These are phyloP conservation scores for Beverwykella pulmonaria DNA, from an alignment of 495 filamentous ascomycete genomes.

Conservation along the genomic window DNA sequence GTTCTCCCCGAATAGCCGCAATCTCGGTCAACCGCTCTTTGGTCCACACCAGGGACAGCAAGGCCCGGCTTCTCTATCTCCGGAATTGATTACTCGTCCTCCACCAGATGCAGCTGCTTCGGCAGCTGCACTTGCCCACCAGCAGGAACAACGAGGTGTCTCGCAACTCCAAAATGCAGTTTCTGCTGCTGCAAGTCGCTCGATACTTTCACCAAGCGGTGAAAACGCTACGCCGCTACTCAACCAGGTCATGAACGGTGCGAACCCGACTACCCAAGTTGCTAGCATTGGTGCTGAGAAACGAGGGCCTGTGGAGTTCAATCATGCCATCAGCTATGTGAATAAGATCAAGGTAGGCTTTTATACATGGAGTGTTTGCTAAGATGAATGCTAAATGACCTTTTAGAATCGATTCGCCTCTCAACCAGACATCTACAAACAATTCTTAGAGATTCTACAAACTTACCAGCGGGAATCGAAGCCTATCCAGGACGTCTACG, in stretches of 20 bases:
- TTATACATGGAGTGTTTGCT: not conserved
- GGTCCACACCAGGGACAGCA: conserved; percentile 35
- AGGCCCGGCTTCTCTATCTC: conserved; percentile 44
- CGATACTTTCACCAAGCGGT: conserved; percentile 37
- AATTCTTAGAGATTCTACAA: conserved; percentile 97
- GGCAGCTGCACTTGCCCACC: conserved; percentile 61
- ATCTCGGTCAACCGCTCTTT: conserved; percentile 41
- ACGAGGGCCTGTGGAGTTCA: conserved; percentile 95
- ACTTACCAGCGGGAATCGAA: conserved; percentile 98
- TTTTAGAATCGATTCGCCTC: conserved; percentile 84
- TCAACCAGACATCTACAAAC: conserved; percentile 98
- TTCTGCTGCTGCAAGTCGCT: conserved; percentile 58
- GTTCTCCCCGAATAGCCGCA: conserved; percentile 44
- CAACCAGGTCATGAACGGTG: conserved; percentile 45
- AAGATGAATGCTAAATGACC: not conserved
- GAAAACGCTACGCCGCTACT: conserved; percentile 54
- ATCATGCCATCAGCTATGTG: conserved; percentile 99
- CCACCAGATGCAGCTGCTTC: conserved; percentile 49
- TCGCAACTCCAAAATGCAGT: conserved; percentile 78
- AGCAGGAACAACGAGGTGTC: conserved; percentile 80
- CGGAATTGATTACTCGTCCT: conserved; percentile 51
- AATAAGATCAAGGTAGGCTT: conserved; percentile 95
- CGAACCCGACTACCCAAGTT: conserved; percentile 53
- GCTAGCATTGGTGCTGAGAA: conserved; percentile 71
- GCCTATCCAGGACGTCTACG: conserved; percentile 97